Conservation (phyloP, 495 filamentous ascomycete species). For the Xylaria grammica region DNA sequence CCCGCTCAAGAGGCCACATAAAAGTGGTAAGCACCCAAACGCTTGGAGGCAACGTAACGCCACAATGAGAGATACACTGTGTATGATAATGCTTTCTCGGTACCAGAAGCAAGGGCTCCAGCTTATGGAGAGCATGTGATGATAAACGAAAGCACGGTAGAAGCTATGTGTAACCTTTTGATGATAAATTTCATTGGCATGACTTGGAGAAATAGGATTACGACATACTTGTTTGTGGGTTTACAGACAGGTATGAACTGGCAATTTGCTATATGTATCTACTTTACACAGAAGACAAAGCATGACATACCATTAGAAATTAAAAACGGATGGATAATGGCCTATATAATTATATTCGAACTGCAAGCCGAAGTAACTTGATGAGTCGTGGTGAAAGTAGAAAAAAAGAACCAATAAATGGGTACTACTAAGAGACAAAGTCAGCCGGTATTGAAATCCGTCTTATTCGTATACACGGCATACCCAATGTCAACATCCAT, state of each 20-base stretch:
- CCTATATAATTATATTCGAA: too few species aligned
- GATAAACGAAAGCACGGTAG: background rate
- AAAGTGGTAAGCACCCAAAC: background rate
- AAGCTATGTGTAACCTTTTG: slow-evolving; percentile 10
- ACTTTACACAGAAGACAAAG: background rate
- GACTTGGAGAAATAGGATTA: background rate
- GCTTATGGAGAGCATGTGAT: slow-evolving; percentile 1
- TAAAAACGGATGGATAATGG: too few species aligned
- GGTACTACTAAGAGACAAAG: too few species aligned
- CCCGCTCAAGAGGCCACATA: background rate
- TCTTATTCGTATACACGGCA: too few species aligned
- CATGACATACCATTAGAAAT: background rate
- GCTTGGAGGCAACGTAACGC: background rate
- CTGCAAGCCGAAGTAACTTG: too few species aligned
- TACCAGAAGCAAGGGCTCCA: background rate
- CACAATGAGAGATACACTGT: slow-evolving; percentile 1
- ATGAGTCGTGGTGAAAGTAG: too few species aligned
- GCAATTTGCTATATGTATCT: slow-evolving; percentile 19
- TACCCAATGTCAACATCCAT: too few species aligned
- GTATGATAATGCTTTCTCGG: background rate
- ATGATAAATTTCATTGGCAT: slow-evolving; percentile 4
- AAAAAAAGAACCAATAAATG: too few species aligned
- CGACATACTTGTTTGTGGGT: background rate
- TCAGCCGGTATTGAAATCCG: too few species aligned
- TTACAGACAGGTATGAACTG: background rate